Conservation (phyloP, 78 protist species). For the Protostelium mycophagum region DNA sequence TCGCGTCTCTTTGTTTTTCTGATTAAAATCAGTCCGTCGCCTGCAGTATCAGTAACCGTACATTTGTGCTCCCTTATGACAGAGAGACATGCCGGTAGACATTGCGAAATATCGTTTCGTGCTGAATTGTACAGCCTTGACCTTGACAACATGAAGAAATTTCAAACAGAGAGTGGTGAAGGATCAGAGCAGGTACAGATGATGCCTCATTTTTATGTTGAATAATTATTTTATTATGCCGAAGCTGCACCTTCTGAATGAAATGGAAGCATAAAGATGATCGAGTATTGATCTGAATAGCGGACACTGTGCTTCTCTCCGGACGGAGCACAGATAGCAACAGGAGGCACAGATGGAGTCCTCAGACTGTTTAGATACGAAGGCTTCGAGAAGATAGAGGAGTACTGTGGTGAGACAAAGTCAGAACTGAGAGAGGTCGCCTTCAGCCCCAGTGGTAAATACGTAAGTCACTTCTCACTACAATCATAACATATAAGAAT, state of each 20-base stretch:
- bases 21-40: background rate
- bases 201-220: too few relatives aligned
- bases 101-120: background rate
- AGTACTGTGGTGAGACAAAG: background rate
- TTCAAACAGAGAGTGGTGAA: background rate
- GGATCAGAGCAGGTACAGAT: background rate
- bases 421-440: background rate
- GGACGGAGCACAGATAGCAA: conserved; percentile 77
- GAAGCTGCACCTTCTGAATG: too few relatives aligned
- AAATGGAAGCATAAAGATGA: background rate
- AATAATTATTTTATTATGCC: too few relatives aligned
- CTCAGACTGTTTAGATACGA: conserved; percentile 76
- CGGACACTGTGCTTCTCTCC: conserved; percentile 74
- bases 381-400: background rate
- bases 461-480: background rate
- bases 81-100: background rate
- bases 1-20: background rate
- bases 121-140: background rate
- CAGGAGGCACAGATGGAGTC: conserved; percentile 88
- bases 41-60: background rate
- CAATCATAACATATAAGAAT: too few relatives aligned
- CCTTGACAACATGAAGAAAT: background rate
- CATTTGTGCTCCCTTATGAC: background rate
- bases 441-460: background rate
- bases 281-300: conserved; percentile 1